Evolutionary conservation across 768 basidiomycete species (phyloP), one percentile per base, ranked within the genome.

Genomic region (Thelephora aurantiotincta): DNA sequence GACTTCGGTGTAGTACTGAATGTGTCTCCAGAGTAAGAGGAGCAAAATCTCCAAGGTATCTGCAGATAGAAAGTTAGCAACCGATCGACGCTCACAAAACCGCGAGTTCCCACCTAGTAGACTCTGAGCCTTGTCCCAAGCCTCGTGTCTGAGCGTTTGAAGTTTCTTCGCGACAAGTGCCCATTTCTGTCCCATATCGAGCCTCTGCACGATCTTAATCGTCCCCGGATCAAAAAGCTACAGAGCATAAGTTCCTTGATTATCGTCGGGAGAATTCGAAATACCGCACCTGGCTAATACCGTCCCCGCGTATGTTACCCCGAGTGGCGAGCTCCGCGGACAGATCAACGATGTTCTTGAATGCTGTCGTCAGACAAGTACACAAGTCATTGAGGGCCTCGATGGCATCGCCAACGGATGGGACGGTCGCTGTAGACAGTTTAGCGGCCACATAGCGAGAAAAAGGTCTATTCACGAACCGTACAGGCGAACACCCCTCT

Each of bases 1-100:
- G 46, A 62, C 60, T 46, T 71, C 67, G 35, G 69, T 60, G 61
- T 83, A 92, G 57, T 79, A 78, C 12, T 74, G 69, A 23, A 88
- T 57, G 56, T 93, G 91, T 13, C 87, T 72, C 82, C 85, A 90
- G 9, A 89, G 65, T 16, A 92, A 69, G 14, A 92, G 68, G 7
- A 92, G 68, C 5, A 85, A 60, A 76, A 90, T 82, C 62, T 93
- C 91, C 44, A 78, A 63, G 13, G 80, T 75, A 48, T 73, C 84
- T 85, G 52, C 30, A 18, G 11, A 12, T 20, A 7, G n/a, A 35
- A 14, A 22, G 18, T 13, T 34, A 11, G 19, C 26, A 47, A 50
- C 35, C 43, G 18, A 6, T 30, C 2, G 6, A 3, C 12, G 18
- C 9, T 22, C 19, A 23, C 9, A 23, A 35, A 43, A 36, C 6